Percentiles rank a stretch among this genome's conserved stretches.
These are phyloP conservation scores for Emergomyces africanus DNA, from an alignment of 2,329 filamentous ascomycete genomes.

Conservation along the genomic window DNA sequence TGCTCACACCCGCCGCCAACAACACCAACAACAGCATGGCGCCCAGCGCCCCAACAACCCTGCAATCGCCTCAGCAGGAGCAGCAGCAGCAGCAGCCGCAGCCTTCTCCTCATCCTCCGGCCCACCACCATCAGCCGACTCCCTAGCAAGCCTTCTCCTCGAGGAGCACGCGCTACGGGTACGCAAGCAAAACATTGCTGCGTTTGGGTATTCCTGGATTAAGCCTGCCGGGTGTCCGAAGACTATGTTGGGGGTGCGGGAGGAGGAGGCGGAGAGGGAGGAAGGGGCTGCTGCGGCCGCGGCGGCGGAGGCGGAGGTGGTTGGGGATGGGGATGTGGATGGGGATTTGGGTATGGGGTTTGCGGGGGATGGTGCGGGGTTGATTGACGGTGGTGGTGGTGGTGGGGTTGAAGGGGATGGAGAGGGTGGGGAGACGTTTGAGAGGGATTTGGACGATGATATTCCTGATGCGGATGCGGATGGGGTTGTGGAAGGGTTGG, in stretches of 20 bases:
- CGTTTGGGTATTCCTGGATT: conserved; percentile 84
- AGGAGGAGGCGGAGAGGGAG: conserved; percentile 78
- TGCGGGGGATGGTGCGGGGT: conserved; percentile 40
- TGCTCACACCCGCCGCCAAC: conserved; percentile 14
- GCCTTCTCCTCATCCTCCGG: too few relatives aligned
- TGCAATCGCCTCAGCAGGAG: conserved; percentile 21
- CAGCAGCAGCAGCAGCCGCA: conserved; percentile 25
- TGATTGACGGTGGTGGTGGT: conserved; percentile 44
- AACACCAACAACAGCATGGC: conserved; percentile 15
- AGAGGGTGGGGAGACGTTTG: conserved; percentile 21
- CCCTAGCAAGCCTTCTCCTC: conserved; percentile 54
- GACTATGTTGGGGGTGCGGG: conserved; percentile 77
- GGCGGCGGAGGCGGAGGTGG: conserved; percentile 59
- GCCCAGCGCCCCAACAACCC: conserved; percentile 13
- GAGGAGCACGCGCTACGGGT: conserved; percentile 68
- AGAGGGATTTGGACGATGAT: conserved; percentile 34
- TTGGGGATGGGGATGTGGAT: conserved; percentile 45
- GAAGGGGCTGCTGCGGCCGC: conserved; percentile 68
- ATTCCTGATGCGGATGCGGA: conserved; percentile 32
- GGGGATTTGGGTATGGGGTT: conserved; percentile 27
- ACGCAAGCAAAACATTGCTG: conserved; percentile 68
- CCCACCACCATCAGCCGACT: conserved; percentile 43
- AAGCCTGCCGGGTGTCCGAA: conserved; percentile 78
- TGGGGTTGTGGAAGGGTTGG: conserved; percentile 38
- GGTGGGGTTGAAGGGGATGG: conserved; percentile 47